phyloP scores from a whole-genome alignment of 345 rosid species.

The Nephelium lappaceum region DNA sequence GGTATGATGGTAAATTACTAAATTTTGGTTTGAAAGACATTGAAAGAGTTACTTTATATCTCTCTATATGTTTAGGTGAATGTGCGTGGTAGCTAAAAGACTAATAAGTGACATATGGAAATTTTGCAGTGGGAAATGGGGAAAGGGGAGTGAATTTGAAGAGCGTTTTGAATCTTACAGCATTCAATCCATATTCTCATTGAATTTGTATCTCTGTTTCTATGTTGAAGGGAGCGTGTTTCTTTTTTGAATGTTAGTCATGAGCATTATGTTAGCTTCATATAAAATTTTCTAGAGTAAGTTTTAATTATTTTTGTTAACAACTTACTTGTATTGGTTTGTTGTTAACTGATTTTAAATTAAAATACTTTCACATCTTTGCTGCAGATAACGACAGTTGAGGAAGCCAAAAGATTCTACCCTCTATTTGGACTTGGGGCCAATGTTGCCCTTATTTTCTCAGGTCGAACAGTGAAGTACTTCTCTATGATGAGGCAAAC shows the following conservation, averaged over 20 bases:
- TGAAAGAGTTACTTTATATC: not conserved
- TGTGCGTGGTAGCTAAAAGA: not conserved
- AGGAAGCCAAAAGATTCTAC: slow-evolving; percentile 94
- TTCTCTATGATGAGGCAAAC: slow-evolving; percentile 82
- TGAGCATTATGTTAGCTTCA: not conserved
- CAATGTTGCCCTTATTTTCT: slow-evolving; percentile 87
- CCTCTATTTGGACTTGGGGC: slow-evolving; percentile 98
- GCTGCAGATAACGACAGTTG: slow-evolving; percentile 87
- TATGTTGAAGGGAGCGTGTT: not conserved
- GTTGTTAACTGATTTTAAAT: not conserved
- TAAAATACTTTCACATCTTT: slow-evolving; percentile 18
- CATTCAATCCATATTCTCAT: not conserved
- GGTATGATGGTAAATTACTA: not conserved
- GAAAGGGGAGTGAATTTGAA: not conserved
- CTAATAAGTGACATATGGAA: not conserved
- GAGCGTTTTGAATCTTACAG: not conserved
- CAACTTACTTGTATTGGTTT: not conserved
- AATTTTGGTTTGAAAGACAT: not conserved
- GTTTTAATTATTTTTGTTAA: not conserved
- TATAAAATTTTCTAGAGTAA: not conserved
- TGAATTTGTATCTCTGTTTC: not conserved
- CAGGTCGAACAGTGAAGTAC: slow-evolving; percentile 95
- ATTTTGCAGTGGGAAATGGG: too few species aligned
- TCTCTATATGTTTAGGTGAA: not conserved
- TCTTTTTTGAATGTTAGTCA: not conserved